phyloP scores from a whole-genome alignment of 2,329 filamentous ascomycete species.

The Botrytis tulipae region DNA sequence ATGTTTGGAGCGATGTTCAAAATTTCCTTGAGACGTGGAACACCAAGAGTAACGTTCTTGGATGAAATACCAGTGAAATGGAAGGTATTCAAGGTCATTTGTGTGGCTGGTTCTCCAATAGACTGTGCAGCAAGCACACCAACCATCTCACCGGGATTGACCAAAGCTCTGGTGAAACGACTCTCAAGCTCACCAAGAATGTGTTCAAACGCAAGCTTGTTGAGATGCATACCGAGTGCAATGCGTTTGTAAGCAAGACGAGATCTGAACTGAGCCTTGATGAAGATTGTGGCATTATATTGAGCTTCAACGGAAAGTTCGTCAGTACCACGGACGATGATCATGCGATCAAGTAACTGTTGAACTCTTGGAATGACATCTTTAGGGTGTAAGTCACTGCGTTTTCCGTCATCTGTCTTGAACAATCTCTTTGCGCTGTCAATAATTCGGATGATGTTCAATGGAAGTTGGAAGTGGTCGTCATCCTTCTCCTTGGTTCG shows the following conservation, averaged over 20 bases:
- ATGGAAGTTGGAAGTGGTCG: conserved; percentile 83
- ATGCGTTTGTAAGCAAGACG: conserved; percentile 90
- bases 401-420: conserved; percentile 78
- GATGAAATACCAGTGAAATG: conserved; percentile 99
- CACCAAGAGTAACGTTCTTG: conserved; percentile 99
- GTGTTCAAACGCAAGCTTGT: conserved; percentile 89
- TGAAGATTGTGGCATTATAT: conserved; percentile 79
- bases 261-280: conserved; percentile 89
- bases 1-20: conserved; percentile 96
- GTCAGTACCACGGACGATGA: conserved; percentile 85
- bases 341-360: conserved; percentile 70
- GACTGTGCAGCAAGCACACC: conserved; percentile 96
- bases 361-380: conserved; percentile 82
- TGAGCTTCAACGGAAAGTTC: conserved; percentile 82
- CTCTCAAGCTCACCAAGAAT: conserved; percentile 87
- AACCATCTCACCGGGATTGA: conserved; percentile 97
- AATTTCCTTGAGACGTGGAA: conserved; percentile 98
- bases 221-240: conserved; percentile 80
- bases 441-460: conserved; percentile 89
- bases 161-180: conserved; percentile 80
- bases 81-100: conserved; percentile 99
- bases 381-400: conserved; percentile 85
- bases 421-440: conserved; percentile 88
- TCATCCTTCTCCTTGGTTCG: conserved; percentile 70
- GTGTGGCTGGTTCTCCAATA: conserved; percentile 96